phyloP scores from a whole-genome alignment of 2,329 filamentous ascomycete species.

The Pseudogymnoascus sp. region DNA sequence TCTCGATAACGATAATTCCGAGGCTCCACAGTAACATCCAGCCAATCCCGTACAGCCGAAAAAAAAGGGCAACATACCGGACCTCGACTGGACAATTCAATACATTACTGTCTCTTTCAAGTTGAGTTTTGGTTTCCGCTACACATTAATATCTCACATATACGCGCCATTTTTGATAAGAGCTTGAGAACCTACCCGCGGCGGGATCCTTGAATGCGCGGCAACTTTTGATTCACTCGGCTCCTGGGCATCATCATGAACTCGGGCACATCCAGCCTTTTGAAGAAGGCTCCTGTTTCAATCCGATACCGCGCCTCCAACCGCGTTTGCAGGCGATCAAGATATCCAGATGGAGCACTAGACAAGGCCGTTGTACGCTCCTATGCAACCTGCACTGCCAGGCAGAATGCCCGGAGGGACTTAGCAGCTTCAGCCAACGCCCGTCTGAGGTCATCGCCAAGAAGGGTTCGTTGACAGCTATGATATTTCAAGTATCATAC shows the following conservation, averaged over 20 bases:
- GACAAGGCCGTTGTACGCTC: not conserved
- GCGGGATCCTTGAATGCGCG: not conserved
- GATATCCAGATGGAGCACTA: not conserved
- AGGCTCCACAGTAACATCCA: not conserved
- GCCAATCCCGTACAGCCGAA: conserved; percentile 1
- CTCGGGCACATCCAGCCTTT: conserved; percentile 23
- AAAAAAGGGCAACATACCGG: not conserved
- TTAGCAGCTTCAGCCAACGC: conserved; percentile 19
- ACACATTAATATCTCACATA: not conserved
- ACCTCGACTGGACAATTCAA: not conserved
- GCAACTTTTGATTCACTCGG: conserved; percentile 14
- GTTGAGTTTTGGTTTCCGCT: not conserved
- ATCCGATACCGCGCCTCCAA: conserved; percentile 4
- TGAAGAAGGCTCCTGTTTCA: conserved; percentile 24
- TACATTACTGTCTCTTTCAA: not conserved
- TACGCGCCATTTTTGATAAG: not conserved
- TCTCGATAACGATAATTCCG: conserved; percentile 4
- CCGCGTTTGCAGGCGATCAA: not conserved
- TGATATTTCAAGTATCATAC: not conserved
- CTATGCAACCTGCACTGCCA: not conserved
- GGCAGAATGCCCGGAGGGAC: conserved; percentile 7
- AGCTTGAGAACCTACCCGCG: not conserved
- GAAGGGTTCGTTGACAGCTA: conserved; percentile 19
- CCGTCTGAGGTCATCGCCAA: conserved; percentile 10
- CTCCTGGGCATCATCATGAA: conserved; percentile 21